Base-by-base conservation (phyloP, 2,329 filamentous ascomycete species). In the Xylaria sp. region DNA sequence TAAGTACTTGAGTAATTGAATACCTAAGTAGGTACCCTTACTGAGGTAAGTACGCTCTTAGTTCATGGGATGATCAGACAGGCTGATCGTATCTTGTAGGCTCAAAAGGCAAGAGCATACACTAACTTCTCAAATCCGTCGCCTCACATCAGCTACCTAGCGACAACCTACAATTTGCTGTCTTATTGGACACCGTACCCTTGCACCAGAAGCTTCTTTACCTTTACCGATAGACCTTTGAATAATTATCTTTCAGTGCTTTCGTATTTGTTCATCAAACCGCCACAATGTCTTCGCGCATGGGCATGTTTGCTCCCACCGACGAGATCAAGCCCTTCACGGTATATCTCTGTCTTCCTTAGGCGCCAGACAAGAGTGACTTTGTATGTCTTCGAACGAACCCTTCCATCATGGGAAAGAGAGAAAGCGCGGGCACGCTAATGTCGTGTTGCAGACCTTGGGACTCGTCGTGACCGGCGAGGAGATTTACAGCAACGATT, bases 261-360 rank as follows among this genome's bases (percentile, higher is more conserved):
- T 3, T 55, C 28, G 9, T 8, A 5, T 1, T 31, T n/a, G 8
- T 20, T 18, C 15, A 25, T 31, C 8, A 18, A 13, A 9, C 12
- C n/a, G 41, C 23, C 33, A 15, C 33, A 12, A 28, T 9, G 12
- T 18, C 18, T n/a, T 33, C 7, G 23, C 13, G 23, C 18, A 20
- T 46, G 28, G 51, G 13, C 3, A 1, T 54, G 51, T 33, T 9
- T 18, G 12, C 8, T 1, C 52, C 15, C 3, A 33, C 56, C n/a
- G 8, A n/a, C 23, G 39, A 31, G 23, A 28, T 58, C 15, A 58
- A 48, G 23, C 56, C 56, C 39, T 31, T 46, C 23, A 3, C 15
- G 39, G 39, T 58, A 31, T 58, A 58, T 58, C 39, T 58, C 39
- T 58, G 56, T 12, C 15, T 58, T 46, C 56, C 56, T 46, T 58